Percentiles rank a stretch among this genome's conserved stretches.
Conservation (phyloP, 371 early-diverging fungal species). For the Sporodiniella umbellata region DNA sequence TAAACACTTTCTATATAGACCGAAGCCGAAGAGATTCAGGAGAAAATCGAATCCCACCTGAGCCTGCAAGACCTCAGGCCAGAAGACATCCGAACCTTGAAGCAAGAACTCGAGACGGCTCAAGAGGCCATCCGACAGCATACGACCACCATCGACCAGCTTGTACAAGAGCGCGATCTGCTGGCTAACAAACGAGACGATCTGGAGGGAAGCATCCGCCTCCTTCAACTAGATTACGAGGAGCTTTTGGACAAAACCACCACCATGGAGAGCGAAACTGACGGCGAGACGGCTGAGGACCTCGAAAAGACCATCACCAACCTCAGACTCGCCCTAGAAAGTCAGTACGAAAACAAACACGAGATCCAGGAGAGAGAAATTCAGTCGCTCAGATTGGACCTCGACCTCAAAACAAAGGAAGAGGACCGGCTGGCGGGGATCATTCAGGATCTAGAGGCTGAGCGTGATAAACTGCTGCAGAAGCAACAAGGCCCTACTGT, state of each 20-base stretch:
- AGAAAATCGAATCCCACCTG: slow-evolving; percentile 70
- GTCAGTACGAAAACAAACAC: slow-evolving; percentile 74
- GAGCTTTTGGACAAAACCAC: slow-evolving; percentile 92
- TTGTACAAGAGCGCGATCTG: slow-evolving; percentile 61
- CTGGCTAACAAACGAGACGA: slow-evolving; percentile 66
- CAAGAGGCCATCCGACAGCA: slow-evolving; percentile 67
- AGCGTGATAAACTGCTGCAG: slow-evolving; percentile 65
- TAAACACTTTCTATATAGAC: no score
- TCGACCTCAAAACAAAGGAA: slow-evolving; percentile 74
- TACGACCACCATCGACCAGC: slow-evolving; percentile 63
- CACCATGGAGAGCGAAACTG: slow-evolving; percentile 78
- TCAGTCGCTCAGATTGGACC: slow-evolving; percentile 62
- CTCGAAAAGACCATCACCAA: slow-evolving; percentile 73
- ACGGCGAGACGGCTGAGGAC: slow-evolving; percentile 51
- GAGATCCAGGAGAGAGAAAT: slow-evolving; percentile 81
- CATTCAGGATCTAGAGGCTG: slow-evolving; percentile 56
- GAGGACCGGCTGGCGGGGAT: slow-evolving; percentile 55
- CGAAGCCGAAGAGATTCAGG: slow-evolving; percentile 69
- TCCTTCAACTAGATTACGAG: slow-evolving; percentile 85
- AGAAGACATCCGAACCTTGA: slow-evolving; percentile 34
- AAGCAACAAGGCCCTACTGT: slow-evolving; percentile 24
- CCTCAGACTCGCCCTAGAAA: slow-evolving; percentile 81
- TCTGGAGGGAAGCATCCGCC: slow-evolving; percentile 67
- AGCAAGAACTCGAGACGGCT: slow-evolving; percentile 73
- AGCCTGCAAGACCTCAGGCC: slow-evolving; percentile 32